Base-by-base conservation (phyloP, 2,329 filamentous ascomycete species). In the Aspergillus spinulosporus region DNA sequence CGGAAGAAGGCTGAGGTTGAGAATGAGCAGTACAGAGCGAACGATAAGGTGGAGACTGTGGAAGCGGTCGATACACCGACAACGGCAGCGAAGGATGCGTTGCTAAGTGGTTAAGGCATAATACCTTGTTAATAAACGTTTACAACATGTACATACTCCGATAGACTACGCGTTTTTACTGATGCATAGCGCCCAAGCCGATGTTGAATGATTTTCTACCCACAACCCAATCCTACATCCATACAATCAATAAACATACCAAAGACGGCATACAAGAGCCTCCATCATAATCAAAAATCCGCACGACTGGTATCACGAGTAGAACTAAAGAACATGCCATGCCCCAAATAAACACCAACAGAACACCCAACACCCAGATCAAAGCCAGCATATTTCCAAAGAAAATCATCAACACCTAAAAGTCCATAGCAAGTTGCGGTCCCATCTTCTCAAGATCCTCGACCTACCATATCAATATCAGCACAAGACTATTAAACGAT, bases 401-500 rank as follows among this genome's bases (percentile, higher is more conserved):
- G n/a, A 40, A 45, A 34, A 29, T 34, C 43, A 49, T 15, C 32
- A 39, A 57, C 54, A 45, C 26, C 57, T 64, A 96, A 61, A 97
- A 89, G 73, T 97, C 93, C 71, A 97, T 80, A 65, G 96, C 74
- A 67, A 97, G 76, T 74, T 96, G 90, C 54, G 90, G 89, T 11
- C 89, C 88, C 65, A 95, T 80, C 74, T 90, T 94, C 76, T 97
- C 92, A 58, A 97, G 70, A 77, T 97, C 92, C 69, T 95, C 91
- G 45, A 95, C 87, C 84, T 92, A 66, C 34, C 36, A 50, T 26
- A 47, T 12, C 54, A 36, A 32, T 42, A 59, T 47, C 49, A 49
- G 11, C 39, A 21, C 8, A 15, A 21, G 21, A 21, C 21, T 21
- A 21, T 21, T 21, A 21, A 21, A 21, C 21, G 21, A 21, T 21